Conservation (phyloP, 805 yeast species). For the Middelhovenomyces tepae region DNA sequence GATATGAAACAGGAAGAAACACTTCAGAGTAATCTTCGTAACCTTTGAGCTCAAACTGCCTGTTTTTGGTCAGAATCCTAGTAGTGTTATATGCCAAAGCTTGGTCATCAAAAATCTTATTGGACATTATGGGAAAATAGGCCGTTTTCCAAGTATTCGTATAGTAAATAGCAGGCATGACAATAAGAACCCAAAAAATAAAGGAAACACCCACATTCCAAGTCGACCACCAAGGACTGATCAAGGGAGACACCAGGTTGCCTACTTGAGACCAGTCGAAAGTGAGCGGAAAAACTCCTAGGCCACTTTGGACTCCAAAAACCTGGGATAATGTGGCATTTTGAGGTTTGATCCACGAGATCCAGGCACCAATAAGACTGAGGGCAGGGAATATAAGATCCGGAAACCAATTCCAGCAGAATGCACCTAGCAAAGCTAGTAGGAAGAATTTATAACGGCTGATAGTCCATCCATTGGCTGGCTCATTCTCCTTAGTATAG, state of each 20-base stretch:
- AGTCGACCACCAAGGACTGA: conserved; percentile 3
- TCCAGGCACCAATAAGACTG: conserved; percentile 23
- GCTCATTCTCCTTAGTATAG: background rate
- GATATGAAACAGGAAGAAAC: conserved; percentile 1
- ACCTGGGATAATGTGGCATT: background rate
- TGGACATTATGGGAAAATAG: conserved; percentile 22
- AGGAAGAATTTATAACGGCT: conserved; percentile 2
- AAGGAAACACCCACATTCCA: conserved; percentile 1
- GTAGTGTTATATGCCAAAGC: conserved; percentile 5
- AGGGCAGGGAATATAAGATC: conserved; percentile 3
- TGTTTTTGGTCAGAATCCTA: background rate
- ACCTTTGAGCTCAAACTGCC: background rate
- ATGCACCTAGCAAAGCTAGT: background rate
- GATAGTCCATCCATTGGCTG: conserved; percentile 3
- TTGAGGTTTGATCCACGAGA: conserved; percentile 1
- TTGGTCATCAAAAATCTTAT: conserved; percentile 15
- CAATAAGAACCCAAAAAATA: conserved; percentile 3
- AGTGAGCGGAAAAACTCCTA: conserved; percentile 1
- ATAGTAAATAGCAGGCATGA: conserved; percentile 22
- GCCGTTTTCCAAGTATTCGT: conserved; percentile 22
- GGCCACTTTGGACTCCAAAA: conserved; percentile 1
- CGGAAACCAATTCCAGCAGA: conserved; percentile 3
- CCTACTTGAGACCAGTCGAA: conserved; percentile 4
- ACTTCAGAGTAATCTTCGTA: conserved; percentile 1
- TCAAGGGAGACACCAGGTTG: conserved; percentile 1